phyloP scores from a whole-genome alignment of 2,329 filamentous ascomycete genomes.

The Drechslerella dactyloides region DNA sequence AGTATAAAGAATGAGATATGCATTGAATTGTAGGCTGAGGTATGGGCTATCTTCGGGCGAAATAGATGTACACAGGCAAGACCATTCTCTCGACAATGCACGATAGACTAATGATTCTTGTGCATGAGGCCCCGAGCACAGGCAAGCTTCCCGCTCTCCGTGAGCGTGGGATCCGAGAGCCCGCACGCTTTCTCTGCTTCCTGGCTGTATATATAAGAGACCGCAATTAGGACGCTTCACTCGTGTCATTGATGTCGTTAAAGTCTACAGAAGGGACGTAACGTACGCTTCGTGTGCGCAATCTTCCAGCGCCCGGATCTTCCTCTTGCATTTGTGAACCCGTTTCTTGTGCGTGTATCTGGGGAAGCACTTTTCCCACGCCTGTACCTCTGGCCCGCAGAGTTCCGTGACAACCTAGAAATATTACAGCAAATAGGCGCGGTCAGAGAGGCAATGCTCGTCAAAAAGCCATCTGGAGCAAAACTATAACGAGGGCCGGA shows the following conservation, averaged over 20 bases:
- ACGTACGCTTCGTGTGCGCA: constrained; percentile 44
- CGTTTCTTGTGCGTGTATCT: constrained; percentile 47
- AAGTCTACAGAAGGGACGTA: neutral
- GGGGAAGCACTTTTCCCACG: constrained; percentile 43
- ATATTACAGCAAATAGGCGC: neutral
- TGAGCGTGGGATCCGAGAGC: constrained; percentile 28
- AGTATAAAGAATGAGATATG: too few species aligned
- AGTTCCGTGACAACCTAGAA: constrained; percentile 35
- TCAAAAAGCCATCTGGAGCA: constrained; percentile 5
- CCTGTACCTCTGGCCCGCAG: constrained; percentile 25
- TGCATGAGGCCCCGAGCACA: constrained; percentile 29
- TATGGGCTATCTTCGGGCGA: too few species aligned
- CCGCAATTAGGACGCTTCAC: neutral
- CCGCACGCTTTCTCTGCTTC: constrained; percentile 40
- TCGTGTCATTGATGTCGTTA: neutral
- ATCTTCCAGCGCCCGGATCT: constrained; percentile 32
- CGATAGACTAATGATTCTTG: neutral
- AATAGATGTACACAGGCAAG: neutral
- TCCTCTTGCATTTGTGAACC: constrained; percentile 38
- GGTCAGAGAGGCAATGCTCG: neutral
- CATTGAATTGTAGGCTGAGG: too few species aligned
- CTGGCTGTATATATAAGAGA: constrained; percentile 22
- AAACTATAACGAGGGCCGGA: constrained; percentile 9
- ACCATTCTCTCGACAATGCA: neutral
- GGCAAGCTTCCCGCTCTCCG: constrained; percentile 16